phyloP scores from a whole-genome alignment of 2,329 filamentous ascomycete genomes.

The Macrophomina tecta region DNA sequence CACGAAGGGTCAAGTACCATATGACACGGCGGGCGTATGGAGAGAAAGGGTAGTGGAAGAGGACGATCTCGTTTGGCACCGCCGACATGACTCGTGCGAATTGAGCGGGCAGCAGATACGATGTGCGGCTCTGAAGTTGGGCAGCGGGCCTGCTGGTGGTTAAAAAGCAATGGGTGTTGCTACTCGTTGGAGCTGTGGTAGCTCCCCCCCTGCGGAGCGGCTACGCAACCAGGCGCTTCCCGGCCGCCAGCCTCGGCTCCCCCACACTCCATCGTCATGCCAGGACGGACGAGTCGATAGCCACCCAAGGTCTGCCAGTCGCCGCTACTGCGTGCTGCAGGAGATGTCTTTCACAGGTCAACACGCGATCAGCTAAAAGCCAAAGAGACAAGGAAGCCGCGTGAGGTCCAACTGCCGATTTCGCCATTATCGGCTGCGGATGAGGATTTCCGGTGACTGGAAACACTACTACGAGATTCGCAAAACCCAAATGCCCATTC shows the following conservation, averaged over 20 bases:
- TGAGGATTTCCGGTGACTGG: neutral
- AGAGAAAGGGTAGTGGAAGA: constrained; percentile 70
- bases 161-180: constrained; percentile 8
- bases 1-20: constrained; percentile 70
- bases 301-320: neutral
- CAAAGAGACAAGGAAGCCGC: neutral
- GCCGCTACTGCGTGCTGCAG: neutral
- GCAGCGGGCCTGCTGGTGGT: constrained; percentile 20
- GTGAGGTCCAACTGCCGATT: neutral
- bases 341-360: neutral
- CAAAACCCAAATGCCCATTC: neutral
- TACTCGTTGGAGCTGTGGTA: neutral
- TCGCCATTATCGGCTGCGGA: constrained; percentile 4
- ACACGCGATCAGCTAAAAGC: neutral
- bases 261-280: constrained; percentile 7
- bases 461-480: neutral
- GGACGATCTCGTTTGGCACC: constrained; percentile 54
- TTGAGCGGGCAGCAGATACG: constrained; percentile 14
- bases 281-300: neutral
- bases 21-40: constrained; percentile 67
- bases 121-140: constrained; percentile 20
- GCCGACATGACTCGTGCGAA: constrained; percentile 24
- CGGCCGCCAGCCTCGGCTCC: constrained; percentile 19
- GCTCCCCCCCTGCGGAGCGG: constrained; percentile 1
- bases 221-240: constrained; percentile 4